A percentile compares a stretch with the other conserved stretches of the same genome.
phyloP scores from a whole-genome alignment of 306 rosid genomes.

The Trifolium subterraneum region DNA sequence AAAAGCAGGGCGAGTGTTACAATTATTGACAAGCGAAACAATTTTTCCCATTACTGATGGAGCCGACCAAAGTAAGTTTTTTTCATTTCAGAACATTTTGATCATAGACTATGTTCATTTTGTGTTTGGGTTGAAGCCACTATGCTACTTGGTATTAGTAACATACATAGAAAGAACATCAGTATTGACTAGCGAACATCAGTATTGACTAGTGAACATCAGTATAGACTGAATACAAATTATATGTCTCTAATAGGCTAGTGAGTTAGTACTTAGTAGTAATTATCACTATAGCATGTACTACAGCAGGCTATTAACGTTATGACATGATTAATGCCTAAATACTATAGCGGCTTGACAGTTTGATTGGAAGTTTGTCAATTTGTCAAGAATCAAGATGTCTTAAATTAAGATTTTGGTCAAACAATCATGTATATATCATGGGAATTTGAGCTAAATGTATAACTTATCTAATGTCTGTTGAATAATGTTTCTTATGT shows the following conservation, averaged over 20 bases:
- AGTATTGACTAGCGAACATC: too few relatives aligned
- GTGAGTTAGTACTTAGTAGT: too few relatives aligned
- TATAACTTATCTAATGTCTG: not conserved
- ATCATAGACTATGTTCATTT: not conserved
- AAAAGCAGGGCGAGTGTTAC: slow-evolving; percentile 74
- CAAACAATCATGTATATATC: not conserved
- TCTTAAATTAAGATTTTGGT: not conserved
- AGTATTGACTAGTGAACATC: too few relatives aligned
- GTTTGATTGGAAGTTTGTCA: not conserved
- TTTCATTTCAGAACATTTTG: slow-evolving; percentile 10
- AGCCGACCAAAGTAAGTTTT: slow-evolving; percentile 28
- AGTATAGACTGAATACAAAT: too few relatives aligned
- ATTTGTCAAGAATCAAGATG: not conserved
- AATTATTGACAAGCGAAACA: slow-evolving; percentile 57
- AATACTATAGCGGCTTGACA: not conserved
- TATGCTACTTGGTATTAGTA: too few relatives aligned
- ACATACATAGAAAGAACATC: too few relatives aligned
- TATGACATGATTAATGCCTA: not conserved
- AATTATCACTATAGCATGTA: not conserved
- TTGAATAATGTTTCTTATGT: not conserved
- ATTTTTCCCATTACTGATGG: slow-evolving; percentile 51
- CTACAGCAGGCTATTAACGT: not conserved
- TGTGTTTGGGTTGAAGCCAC: too few relatives aligned
- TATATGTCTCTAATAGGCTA: too few relatives aligned
- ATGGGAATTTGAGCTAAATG: not conserved